Evolutionary conservation across 108 stramenopile species (phyloP), one percentile per base, ranked within the genome.

Genomic region (Cyclotella baltica): DNA sequence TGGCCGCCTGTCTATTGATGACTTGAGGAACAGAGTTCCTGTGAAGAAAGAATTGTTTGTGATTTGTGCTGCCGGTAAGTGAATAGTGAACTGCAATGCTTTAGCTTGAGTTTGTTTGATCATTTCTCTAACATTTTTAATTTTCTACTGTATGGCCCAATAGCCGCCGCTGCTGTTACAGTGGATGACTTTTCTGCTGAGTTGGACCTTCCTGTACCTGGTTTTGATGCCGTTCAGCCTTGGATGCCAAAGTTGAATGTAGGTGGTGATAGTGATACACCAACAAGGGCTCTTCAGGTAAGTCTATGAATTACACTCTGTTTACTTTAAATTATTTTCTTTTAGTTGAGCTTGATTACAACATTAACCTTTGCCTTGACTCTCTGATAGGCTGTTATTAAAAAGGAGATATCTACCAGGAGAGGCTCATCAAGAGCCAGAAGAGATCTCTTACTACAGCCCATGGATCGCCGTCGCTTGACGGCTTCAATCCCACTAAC

Each of bases 31-130:
- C 30, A 53, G 20, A 52, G 63, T 76, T 27, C 18, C 48, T 18
- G 52, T 47, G 18, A 67, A 67, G 67, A 75, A 68, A 57, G 81
- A 82, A 35, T 31, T 82, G 8, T 76, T 76, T 65, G 23, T 50
- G 34, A 46, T 71, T 30, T 43, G 50, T 53, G 67, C 56, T 28
- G 62, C 57, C 19, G 79, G 40, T 63, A 18, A 72, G 40, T 43
- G 73, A 62, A 67, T 53, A 38, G 30, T 38, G 56, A 8, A 61
- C 40, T 9, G 59, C 31, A 72, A 38, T n/a, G 1, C 28, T 37
- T 62, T 13, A 11, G n/a, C n/a, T n/a, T n/a, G n/a, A n/a, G n/a
- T n/a, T n/a, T n/a, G n/a, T n/a, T n/a, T n/a, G n/a, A n/a, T n/a
- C n/a, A n/a, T n/a, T n/a, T n/a, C n/a, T n/a, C n/a, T n/a, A n/a